Conservation (phyloP, 306 rosid species). For the Amphicarpaea edgeworthii region DNA sequence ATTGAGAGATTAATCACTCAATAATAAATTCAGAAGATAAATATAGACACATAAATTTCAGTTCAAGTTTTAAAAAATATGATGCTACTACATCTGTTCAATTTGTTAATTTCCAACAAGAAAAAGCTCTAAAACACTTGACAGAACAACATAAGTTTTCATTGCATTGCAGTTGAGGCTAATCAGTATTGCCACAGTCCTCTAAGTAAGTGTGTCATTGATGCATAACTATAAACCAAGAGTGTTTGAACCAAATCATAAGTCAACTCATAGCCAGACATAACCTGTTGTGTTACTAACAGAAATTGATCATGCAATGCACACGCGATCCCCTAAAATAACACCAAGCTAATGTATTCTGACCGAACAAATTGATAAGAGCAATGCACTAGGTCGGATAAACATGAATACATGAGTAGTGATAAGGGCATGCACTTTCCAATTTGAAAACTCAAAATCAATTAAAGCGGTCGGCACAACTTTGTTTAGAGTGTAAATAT, state of each 20-base stretch:
- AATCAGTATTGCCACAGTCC: background rate
- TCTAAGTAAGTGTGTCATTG: background rate
- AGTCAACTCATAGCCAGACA: no score
- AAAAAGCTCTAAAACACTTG: no score
- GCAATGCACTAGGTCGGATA: no score
- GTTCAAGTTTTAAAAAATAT: no score
- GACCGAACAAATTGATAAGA: background rate
- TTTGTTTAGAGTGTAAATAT: background rate
- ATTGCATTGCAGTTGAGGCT: background rate
- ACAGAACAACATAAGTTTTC: background rate
- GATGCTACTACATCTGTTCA: no score
- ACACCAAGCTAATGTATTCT: constrained; percentile 1
- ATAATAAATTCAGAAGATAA: no score
- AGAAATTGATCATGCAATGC: background rate
- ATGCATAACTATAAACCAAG: background rate
- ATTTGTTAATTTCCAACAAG: no score
- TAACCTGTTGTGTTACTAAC: background rate
- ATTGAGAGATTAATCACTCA: no score
- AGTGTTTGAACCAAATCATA: background rate
- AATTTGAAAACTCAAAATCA: no score
- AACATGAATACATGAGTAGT: no score
- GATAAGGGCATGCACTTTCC: no score
- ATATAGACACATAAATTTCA: no score
- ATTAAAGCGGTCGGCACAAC: background rate
- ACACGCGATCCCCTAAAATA: background rate